These are phyloP conservation scores for Hydnomerulius pinastri DNA, from an alignment of 768 basidiomycete species.

Conservation along the genomic window DNA sequence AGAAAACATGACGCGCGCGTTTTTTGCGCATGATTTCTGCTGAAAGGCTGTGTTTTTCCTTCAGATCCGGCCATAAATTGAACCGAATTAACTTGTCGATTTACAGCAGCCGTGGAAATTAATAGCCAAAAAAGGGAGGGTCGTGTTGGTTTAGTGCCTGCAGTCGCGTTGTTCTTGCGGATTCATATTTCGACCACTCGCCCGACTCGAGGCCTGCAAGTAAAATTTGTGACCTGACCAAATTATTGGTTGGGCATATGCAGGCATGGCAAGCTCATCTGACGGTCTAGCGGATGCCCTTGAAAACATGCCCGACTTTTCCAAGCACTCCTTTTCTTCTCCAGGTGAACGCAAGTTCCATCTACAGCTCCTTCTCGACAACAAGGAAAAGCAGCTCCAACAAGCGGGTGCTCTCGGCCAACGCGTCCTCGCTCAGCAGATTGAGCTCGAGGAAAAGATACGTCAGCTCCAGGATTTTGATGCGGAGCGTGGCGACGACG, in stretches of 20 bases:
- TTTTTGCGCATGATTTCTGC: too few relatives aligned
- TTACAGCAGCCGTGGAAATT: slow-evolving; percentile 10
- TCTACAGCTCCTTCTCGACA: slow-evolving; percentile 74
- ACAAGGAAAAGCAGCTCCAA: slow-evolving; percentile 90
- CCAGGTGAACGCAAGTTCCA: slow-evolving; percentile 63
- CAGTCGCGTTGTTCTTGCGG: slow-evolving; percentile 1
- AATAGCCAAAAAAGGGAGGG: background rate
- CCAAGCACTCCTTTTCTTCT: slow-evolving; percentile 43
- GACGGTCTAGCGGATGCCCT: slow-evolving; percentile 34
- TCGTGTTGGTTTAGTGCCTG: slow-evolving; percentile 4
- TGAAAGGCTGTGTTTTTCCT: too few relatives aligned
- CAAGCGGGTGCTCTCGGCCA: slow-evolving; percentile 92
- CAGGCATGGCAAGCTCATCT: slow-evolving; percentile 44
- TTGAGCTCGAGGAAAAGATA: slow-evolving; percentile 89
- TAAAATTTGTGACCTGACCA: slow-evolving; percentile 15
- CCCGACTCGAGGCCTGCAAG: background rate
- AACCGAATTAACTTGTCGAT: background rate
- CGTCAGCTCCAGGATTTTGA: slow-evolving; percentile 75
- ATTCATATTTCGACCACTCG: slow-evolving; percentile 5
- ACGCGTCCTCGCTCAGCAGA: slow-evolving; percentile 89
- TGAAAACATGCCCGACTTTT: slow-evolving; percentile 45
- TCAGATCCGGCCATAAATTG: background rate
- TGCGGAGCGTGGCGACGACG: slow-evolving; percentile 61
- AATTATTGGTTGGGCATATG: slow-evolving; percentile 12
- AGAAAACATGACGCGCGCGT: too few relatives aligned